Base-by-base conservation (phyloP, 2,329 filamentous ascomycete genomes). In the Paecilomyces sp. region DNA sequence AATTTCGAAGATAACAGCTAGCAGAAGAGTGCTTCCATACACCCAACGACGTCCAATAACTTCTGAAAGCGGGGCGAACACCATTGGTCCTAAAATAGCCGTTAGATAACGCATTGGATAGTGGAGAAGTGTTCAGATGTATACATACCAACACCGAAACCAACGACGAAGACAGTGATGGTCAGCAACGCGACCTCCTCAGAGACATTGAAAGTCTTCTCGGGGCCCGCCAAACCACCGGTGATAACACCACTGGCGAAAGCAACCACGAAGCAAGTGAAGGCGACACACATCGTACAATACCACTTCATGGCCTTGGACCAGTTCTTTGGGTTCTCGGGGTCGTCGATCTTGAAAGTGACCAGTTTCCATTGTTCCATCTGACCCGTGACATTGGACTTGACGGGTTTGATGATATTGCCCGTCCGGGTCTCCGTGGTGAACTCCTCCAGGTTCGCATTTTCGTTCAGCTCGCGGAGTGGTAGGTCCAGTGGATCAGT, bases 241-340 rank as follows among this genome's bases (percentile, higher is more conserved):
- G 91, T 95, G 70, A 95, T 87, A 64, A 95, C 87, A 57, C 86
- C 85, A 55, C 87, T 91, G 25, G 81, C 79, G 60, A 91, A 85
- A 0, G 88, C 87, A 53, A 90, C 88, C 50, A 89, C 86, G 69
- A 91, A 91, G 68, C 88, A 91, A 1, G 88, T 90, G 24, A 84
- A 63, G 1, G 91, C 89, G 0, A 96, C 90, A 15, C 91, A 85
- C 88, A 95, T 91, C 25, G 91, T 96, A 69, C 85, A 88, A 68
- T 88, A 90, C 90, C 90, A 93, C 75, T 92, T 94, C 73, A 79
- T 88, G 1, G 76, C 78, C 73, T 91, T 91, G 59, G 83, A 85
- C 89, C 89, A 94, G 74, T 93, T 94, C 80, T 93, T 93, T 0
- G 91, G 90, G 68, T 93, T 93, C 64, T 87, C 88, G 0, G 85